Evolutionary conservation across 2,329 filamentous ascomycete genomes (phyloP).

Genomic region (Ophiosphaerella korrae): DNA sequence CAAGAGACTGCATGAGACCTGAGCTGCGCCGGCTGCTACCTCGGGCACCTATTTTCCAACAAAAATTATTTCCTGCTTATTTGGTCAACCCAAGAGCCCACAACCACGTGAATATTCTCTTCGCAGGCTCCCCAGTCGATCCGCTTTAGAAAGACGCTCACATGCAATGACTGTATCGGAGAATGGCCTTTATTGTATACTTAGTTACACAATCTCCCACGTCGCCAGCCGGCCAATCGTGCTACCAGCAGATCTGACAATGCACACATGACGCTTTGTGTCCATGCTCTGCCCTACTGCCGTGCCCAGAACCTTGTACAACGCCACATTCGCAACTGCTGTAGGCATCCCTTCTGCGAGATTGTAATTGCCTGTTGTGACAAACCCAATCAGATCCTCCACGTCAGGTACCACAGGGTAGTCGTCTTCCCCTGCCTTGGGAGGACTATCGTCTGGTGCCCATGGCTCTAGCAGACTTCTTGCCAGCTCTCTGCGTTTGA

Average conservation of each 20-base stretch:
- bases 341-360: conserved; percentile 75
- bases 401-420: conserved; percentile 74
- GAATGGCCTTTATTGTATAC: not conserved
- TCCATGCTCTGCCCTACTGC: conserved; percentile 24
- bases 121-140: too few relatives aligned
- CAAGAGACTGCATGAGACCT: too few relatives aligned
- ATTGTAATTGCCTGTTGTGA: conserved; percentile 85
- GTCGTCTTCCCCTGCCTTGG: conserved; percentile 38
- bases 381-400: conserved; percentile 83
- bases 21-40: not conserved
- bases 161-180: not conserved
- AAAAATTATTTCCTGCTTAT: not conserved
- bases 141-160: too few relatives aligned
- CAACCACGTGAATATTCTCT: too few relatives aligned
- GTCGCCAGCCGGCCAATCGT: conserved; percentile 75
- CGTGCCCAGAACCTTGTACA: conserved; percentile 61
- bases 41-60: too few relatives aligned
- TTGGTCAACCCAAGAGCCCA: too few relatives aligned
- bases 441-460: conserved; percentile 3
- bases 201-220: conserved; percentile 69
- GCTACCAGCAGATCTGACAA: conserved; percentile 82
- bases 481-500: conserved; percentile 30
- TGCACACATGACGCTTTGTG: conserved; percentile 63
- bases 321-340: conserved; percentile 73
- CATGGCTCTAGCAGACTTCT: conserved; percentile 28